These are phyloP conservation scores for Volutella citrinella DNA, from an alignment of 2,329 filamentous ascomycete genomes.

Conservation along the genomic window DNA sequence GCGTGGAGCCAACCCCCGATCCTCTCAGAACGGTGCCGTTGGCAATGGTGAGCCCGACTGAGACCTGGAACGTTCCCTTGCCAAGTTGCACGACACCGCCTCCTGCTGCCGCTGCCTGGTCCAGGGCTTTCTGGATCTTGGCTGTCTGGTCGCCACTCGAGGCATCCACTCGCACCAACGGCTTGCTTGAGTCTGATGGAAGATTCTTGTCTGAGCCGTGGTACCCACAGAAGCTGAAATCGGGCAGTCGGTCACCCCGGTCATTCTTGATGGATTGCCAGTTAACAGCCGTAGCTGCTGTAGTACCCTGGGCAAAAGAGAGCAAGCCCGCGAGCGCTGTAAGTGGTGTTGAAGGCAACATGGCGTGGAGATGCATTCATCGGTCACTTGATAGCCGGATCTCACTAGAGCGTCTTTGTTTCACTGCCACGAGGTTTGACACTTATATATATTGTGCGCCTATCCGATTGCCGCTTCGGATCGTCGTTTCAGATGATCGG, in stretches of 20 bases:
- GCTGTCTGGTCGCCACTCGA: constrained; percentile 8
- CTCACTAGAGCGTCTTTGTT: too few relatives aligned
- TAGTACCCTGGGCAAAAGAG: too few relatives aligned
- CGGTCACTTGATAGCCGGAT: too few relatives aligned
- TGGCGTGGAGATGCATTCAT: too few relatives aligned
- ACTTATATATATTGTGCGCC: too few relatives aligned
- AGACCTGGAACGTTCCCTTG: constrained; percentile 10
- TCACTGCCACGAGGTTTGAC: too few relatives aligned
- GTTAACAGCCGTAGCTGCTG: too few relatives aligned
- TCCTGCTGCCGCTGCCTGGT: constrained; percentile 5
- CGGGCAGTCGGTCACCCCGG: constrained; percentile 15
- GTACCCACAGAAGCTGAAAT: constrained; percentile 21
- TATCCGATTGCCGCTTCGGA: too few relatives aligned
- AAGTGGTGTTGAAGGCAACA: too few relatives aligned
- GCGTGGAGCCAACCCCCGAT: constrained; percentile 1
- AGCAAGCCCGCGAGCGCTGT: too few relatives aligned
- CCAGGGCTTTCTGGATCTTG: constrained; percentile 14
- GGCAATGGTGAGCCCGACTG: constrained; percentile 7
- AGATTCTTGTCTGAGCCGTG: constrained; percentile 14
- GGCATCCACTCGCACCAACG: constrained; percentile 1
- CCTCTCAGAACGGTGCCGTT: constrained; percentile 9
- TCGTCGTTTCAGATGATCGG: too few relatives aligned
- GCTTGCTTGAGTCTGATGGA: neutral
- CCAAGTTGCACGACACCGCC: constrained; percentile 15
- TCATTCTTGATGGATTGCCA: constrained; percentile 10